These are phyloP conservation scores for Ganoderma meredithae DNA, from an alignment of 1,284 basidiomycete genomes.

Conservation along the genomic window DNA sequence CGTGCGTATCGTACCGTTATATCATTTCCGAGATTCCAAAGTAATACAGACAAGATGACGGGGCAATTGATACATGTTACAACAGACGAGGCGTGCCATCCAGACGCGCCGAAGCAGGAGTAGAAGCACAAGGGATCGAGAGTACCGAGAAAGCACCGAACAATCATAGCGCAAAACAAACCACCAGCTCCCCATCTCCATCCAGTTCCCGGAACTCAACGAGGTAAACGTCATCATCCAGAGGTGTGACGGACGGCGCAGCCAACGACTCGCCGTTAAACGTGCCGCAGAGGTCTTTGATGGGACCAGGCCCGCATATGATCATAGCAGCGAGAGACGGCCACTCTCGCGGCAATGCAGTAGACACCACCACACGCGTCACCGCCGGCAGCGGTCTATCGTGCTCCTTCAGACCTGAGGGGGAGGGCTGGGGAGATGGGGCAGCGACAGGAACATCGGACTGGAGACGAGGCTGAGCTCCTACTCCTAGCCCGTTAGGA, in stretches of 20 bases:
- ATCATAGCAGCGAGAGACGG: conserved; percentile 3
- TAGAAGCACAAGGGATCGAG: neutral
- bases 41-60: conserved; percentile 24
- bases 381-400: neutral
- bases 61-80: neutral
- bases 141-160: neutral
- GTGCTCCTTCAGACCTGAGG: neutral
- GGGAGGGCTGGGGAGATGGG: conserved; percentile 2
- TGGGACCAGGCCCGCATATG: neutral
- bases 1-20: conserved; percentile 11
- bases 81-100: neutral
- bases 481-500: neutral
- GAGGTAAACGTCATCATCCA: conserved; percentile 16
- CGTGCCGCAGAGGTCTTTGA: conserved; percentile 10
- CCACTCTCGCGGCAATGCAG: neutral
- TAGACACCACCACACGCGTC: conserved; percentile 9
- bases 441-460: neutral
- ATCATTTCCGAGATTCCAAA: conserved; percentile 4
- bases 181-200: conserved; percentile 25
- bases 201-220: conserved; percentile 21
- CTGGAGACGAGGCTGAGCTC: neutral
- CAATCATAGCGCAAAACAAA: conserved; percentile 20
- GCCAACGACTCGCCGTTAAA: conserved; percentile 10
- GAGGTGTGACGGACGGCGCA: neutral
- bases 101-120: conserved; percentile 14